Percentiles rank a stretch among this genome's conserved stretches.
Conservation (phyloP, 148 eudicot genomes). For the Vaccinium darrowii region DNA sequence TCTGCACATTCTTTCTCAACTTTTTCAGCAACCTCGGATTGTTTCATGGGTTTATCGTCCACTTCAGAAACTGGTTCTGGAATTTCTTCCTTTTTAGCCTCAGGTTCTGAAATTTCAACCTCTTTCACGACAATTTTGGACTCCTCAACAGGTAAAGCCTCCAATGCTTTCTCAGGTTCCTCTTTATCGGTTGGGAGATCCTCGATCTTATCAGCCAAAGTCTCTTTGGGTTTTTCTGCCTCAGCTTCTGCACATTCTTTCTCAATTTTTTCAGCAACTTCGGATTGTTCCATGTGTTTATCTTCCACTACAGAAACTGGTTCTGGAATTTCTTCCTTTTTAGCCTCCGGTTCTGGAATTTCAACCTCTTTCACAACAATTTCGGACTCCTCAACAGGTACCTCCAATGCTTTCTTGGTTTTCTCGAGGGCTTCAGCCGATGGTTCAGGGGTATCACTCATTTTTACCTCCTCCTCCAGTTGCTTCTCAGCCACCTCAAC, state of each 20-base stretch:
- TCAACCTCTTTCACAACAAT: constrained; percentile 12
- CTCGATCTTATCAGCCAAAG: constrained; percentile 6
- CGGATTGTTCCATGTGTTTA: constrained; percentile 16
- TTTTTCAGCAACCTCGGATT: constrained; percentile 20
- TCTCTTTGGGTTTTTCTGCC: constrained; percentile 12
- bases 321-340: constrained; percentile 18
- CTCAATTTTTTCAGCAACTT: constrained; percentile 22
- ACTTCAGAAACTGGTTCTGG: neutral
- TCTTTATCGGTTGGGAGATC: neutral
- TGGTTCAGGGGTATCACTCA: constrained; percentile 18
- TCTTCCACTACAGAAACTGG: constrained; percentile 10
- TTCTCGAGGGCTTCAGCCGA: constrained; percentile 24
- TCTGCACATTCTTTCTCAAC: constrained; percentile 22
- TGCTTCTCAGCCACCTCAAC: constrained; percentile 27
- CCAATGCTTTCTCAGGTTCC: neutral
- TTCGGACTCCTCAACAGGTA: constrained; percentile 20
- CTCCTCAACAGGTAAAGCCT: no score
- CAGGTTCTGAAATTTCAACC: constrained; percentile 12
- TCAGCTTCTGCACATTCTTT: constrained; percentile 21
- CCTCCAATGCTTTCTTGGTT: constrained; percentile 19
- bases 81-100: constrained; percentile 20
- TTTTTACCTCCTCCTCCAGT: constrained; percentile 22
- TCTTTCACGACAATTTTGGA: neutral
- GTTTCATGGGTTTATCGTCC: constrained; percentile 14
- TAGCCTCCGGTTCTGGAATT: constrained; percentile 11